Base-by-base conservation (phyloP, 192 early-diverging fungal genomes). In the Spinellus fusiger region DNA sequence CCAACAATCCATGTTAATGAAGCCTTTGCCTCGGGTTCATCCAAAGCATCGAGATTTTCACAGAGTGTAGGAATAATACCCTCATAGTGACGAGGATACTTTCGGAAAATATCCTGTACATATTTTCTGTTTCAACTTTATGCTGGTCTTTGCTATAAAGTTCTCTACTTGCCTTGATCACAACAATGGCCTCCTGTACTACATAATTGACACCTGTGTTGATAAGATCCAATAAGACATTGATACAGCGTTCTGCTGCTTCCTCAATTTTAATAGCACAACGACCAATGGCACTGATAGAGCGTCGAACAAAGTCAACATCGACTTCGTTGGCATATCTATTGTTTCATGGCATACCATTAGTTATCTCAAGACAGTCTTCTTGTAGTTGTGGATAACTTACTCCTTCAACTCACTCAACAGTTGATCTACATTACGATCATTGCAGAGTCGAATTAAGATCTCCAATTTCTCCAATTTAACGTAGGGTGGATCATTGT, bases 401-500 rank as follows among this genome's bases (percentile, higher is more conserved):
- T 80, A 98, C 88, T 98, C 96, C 66, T 92, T 90, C 31, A 98
- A 80, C 77, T 98, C 96, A 37, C 84, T 87, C 29, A 98, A 75
- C 35, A 98, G 82, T 57, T 94, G 92, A 54, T 97, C 94, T 15
- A 93, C 79, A 63, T 95, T 96, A 58, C 81, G 77, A 54, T 91
- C 90, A 22, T 85, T 87, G 62, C 86, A 89, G 22, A 98, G 82
- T 47, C 86, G 89, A 64, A 97, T 89, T 71, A 98, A 88, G 38
- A 98, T 89, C 52, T 93, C 91, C 31, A 98, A 78, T 64, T 98
- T 98, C 57, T 97, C 95, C 33, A 89, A 77, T 73, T 98, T 98
- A 63, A 98, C 94, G 61, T 96, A 98, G 22, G 89, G 89, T 26
- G 96, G 93, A 76, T 98, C 96, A 73, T 98, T 97, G 80, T 94